Base-by-base conservation (phyloP, 179 eudicot genomes). In the Amaranthus tricolor region DNA sequence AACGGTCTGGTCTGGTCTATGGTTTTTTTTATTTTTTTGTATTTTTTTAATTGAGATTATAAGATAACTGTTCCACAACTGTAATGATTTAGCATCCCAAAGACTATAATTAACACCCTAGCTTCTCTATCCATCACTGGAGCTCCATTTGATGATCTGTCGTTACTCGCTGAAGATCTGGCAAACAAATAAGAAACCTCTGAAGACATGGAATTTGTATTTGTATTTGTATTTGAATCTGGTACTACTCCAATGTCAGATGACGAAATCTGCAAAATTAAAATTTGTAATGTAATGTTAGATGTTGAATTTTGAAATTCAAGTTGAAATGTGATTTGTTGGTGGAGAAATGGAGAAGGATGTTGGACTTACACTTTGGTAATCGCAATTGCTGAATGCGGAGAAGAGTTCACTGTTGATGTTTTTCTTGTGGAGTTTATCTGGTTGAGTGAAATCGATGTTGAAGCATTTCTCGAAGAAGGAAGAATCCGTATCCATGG, bases 191-290 rank as follows among this genome's bases (percentile, higher is more conserved):
- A 74, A 6, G 84, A 78, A 6, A 76, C 74, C 11, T 81, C 84
- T 13, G 83, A 78, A 17, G 82, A 67, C 13, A 67, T 54, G 4
- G 82, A 77, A 11, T 61, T 79, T 8, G 83, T 40, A 68, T 82
- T 82, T n/a, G 43, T 76, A 31, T 31, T 31, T 2, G 40, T 31
- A 2, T 31, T 31, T 31, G 40, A 31, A 49, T 82, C 87, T 0
- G 87, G 87, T 9, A 84, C 87, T 16, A 84, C 85, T 71, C 87
- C 87, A 2, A 77, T 82, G 9, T 84, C 87, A 47, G 85, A 84
- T 14, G 87, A 82, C 3, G 87, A 81, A 54, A 81, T 50, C 87
- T 84, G 75, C 2, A 81, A 54, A 69, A 43, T 31, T 31, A 0
- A 64, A 55, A 19, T 8, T 7, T 20, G 31, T 49, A 45, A 15